Evolutionary conservation across 176 grass and related monocot species (phyloP).

Genomic region (barley (Hordeum vulgare)): DNA sequence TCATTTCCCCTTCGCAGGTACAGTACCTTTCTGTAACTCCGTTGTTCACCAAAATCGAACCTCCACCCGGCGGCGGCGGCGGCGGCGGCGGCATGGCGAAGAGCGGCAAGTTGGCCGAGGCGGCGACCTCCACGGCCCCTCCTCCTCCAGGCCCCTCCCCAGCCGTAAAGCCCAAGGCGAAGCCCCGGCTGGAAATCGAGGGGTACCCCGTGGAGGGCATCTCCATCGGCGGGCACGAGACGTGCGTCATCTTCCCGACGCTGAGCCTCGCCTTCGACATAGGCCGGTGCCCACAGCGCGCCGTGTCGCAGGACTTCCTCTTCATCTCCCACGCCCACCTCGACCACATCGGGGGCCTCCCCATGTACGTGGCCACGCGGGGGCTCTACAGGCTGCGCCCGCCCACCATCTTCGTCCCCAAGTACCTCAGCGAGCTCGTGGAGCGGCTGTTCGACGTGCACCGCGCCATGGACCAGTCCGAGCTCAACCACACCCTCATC

Average conservation of each 20-base stretch:
- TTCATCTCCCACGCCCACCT: constrained; percentile 96
- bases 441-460: constrained; percentile 75
- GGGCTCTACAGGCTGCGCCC: constrained; percentile 67
- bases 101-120: constrained; percentile 3
- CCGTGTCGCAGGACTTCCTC: constrained; percentile 85
- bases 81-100: constrained; percentile 23
- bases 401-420: constrained; percentile 87
- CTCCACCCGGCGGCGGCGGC: background rate
- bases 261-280: constrained; percentile 92
- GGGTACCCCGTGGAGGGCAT: constrained; percentile 77
- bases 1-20: background rate
- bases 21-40: background rate
- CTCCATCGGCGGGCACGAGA: constrained; percentile 84
- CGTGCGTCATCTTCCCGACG: constrained; percentile 89
- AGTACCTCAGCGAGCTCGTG: constrained; percentile 54
- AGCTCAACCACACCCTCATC: constrained; percentile 74
- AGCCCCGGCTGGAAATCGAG: constrained; percentile 34
- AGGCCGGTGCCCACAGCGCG: constrained; percentile 82
- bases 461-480: constrained; percentile 89
- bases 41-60: background rate
- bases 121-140: background rate
- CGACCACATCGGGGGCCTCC: constrained; percentile 87
- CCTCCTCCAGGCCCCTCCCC: background rate
- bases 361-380: constrained; percentile 95
- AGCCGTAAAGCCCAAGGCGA: background rate